Percentiles rank a stretch among this genome's conserved stretches.
Evolutionary conservation across 441 rosid species (phyloP).

Genomic region (Syzygium malaccense): DNA sequence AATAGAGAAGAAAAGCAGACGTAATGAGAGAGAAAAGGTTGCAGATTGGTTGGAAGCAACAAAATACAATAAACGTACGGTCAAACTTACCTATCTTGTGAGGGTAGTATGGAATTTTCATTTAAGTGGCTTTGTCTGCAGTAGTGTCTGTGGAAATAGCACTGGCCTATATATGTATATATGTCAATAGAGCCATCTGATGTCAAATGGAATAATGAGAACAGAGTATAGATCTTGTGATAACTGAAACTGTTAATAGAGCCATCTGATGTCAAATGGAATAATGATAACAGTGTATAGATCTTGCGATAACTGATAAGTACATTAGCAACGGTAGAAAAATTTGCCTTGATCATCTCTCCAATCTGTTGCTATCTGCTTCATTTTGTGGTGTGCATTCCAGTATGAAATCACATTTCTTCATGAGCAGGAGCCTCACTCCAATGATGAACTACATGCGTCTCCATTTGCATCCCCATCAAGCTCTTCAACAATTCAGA

Average conservation of each 20-base stretch:
- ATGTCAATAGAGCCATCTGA: not conserved
- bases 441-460: slow-evolving; percentile 18
- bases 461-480: slow-evolving; percentile 55
- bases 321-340: not conserved
- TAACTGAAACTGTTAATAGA: not conserved
- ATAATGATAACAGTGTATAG: not conserved
- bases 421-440: slow-evolving; percentile 37
- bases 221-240: not conserved
- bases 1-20: not conserved
- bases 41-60: not conserved
- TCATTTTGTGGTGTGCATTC: not conserved
- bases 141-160: not conserved
- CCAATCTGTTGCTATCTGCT: not conserved
- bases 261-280: not conserved
- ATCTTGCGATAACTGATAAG: not conserved
- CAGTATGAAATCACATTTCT: not conserved
- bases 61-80: not conserved
- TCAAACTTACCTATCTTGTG: not conserved
- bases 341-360: not conserved
- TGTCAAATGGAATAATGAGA: not conserved
- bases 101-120: not conserved
- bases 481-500: slow-evolving; percentile 26
- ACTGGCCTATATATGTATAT: not conserved
- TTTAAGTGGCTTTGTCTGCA: not conserved
- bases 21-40: not conserved